Evolutionary conservation across 169 alveolate species (phyloP).

Genomic region (Plasmodium sp.): DNA sequence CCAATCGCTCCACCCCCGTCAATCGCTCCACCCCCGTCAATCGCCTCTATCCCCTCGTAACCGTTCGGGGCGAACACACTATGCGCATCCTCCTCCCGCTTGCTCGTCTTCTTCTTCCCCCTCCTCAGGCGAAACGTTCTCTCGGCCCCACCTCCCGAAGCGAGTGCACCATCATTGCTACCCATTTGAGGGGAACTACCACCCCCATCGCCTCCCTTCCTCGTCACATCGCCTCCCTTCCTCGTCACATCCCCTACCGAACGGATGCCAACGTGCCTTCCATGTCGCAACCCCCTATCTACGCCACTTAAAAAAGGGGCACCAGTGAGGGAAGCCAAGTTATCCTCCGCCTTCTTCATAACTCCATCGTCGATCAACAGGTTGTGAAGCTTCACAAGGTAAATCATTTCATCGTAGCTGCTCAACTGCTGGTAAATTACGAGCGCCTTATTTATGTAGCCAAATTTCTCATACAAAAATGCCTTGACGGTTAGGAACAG

Average conservation of each 20-base stretch:
- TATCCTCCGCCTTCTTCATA: not conserved
- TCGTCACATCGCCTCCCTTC: not conserved
- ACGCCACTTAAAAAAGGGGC: not conserved
- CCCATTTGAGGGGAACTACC: not conserved
- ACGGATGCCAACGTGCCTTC: not conserved
- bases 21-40: no score
- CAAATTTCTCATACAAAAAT: conserved; percentile 23
- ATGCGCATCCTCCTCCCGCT: not conserved
- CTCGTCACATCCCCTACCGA: not conserved
- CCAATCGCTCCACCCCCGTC: not conserved
- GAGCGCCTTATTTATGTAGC: conserved; percentile 20
- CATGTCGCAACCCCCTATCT: not conserved
- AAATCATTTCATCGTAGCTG: conserved; percentile 1
- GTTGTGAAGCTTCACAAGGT: conserved; percentile 4
- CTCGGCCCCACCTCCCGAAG: not conserved
- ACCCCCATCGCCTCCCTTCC: not conserved
- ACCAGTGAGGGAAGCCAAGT: not conserved
- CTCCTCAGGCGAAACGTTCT: not conserved
- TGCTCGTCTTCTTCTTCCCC: not conserved
- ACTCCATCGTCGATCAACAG: conserved; percentile 14
- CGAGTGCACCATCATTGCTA: not conserved
- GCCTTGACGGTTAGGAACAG: conserved; percentile 12
- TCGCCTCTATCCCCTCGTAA: not conserved
- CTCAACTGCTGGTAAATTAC: not conserved
- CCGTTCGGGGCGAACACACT: not conserved